Evolutionary conservation across 1,139 yeast genomes (phyloP).

Genomic region (Saccharomyces hybrid): DNA sequence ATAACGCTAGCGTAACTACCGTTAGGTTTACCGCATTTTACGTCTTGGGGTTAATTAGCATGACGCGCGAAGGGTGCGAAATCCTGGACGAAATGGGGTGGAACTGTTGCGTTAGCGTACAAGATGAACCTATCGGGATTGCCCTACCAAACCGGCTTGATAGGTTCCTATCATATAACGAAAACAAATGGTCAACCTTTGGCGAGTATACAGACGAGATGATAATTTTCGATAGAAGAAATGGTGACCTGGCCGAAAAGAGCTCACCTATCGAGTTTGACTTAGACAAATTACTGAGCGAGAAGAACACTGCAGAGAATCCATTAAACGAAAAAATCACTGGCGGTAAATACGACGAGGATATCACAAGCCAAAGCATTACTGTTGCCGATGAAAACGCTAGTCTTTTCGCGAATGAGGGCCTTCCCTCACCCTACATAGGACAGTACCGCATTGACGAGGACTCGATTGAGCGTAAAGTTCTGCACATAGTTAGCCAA

Average conservation of each 20-base stretch:
- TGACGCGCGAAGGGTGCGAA: constrained; percentile 73
- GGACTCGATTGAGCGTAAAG: constrained; percentile 29
- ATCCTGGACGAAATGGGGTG: constrained; percentile 75
- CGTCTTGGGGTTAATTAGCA: constrained; percentile 66
- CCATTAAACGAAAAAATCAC: constrained; percentile 11
- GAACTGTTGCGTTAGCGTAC: constrained; percentile 51
- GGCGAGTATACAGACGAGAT: constrained; percentile 15
- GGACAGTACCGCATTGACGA: not conserved
- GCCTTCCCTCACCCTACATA: not conserved
- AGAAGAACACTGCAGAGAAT: constrained; percentile 18
- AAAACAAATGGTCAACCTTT: constrained; percentile 15
- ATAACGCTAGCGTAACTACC: constrained; percentile 50
- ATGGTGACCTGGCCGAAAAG: constrained; percentile 14
- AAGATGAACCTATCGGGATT: constrained; percentile 47
- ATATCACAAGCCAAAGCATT: constrained; percentile 8
- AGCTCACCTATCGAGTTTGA: constrained; percentile 14
- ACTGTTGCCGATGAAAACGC: constrained; percentile 9
- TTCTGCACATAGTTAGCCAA: constrained; percentile 52
- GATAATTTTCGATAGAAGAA: constrained; percentile 13
- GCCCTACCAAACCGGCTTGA: constrained; percentile 42
- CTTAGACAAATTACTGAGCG: constrained; percentile 16
- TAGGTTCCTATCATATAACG: constrained; percentile 24
- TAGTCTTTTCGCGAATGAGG: constrained; percentile 9
- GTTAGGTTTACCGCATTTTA: constrained; percentile 71
- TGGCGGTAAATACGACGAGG: constrained; percentile 10